These are phyloP conservation scores for Leishmania turanica DNA, from an alignment of 208 protist genomes.

Conservation along the genomic window DNA sequence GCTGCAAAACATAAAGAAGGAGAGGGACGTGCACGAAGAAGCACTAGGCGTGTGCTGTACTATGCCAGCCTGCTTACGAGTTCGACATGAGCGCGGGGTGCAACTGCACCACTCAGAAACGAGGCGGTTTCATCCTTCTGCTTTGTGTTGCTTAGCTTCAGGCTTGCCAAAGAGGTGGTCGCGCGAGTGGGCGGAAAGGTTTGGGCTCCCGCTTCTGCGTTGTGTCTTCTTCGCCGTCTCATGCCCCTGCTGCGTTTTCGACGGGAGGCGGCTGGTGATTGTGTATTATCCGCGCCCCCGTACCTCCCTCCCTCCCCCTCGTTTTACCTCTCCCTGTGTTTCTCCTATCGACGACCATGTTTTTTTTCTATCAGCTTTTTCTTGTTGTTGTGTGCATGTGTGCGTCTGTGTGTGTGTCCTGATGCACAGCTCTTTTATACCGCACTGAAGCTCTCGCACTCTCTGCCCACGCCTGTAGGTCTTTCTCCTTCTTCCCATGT, in stretches of 20 bases:
- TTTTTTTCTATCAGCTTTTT: background rate
- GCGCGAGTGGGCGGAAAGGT: background rate
- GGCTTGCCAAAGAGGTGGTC: background rate
- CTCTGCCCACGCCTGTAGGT: background rate
- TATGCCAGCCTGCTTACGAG: background rate
- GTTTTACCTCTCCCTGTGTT: background rate
- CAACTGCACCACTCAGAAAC: background rate
- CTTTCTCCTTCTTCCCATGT: background rate
- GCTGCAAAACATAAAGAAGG: background rate
- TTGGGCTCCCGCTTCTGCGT: background rate
- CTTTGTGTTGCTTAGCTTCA: background rate
- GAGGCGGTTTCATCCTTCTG: background rate
- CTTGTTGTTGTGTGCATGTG: background rate
- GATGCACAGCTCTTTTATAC: background rate
- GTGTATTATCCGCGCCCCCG: background rate
- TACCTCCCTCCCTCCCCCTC: background rate
- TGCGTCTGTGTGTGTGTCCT: background rate
- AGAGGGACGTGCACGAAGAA: conserved; percentile 23
- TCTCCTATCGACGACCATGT: background rate
- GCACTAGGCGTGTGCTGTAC: background rate
- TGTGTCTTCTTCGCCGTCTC: background rate
- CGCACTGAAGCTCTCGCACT: background rate
- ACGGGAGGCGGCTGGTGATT: no score
- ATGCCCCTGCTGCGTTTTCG: background rate
- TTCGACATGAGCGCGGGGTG: background rate